Percentiles rank a stretch among this genome's conserved stretches.
Conservation (phyloP, 2,329 filamentous ascomycete genomes). For the Colletotrichum shisoi region DNA sequence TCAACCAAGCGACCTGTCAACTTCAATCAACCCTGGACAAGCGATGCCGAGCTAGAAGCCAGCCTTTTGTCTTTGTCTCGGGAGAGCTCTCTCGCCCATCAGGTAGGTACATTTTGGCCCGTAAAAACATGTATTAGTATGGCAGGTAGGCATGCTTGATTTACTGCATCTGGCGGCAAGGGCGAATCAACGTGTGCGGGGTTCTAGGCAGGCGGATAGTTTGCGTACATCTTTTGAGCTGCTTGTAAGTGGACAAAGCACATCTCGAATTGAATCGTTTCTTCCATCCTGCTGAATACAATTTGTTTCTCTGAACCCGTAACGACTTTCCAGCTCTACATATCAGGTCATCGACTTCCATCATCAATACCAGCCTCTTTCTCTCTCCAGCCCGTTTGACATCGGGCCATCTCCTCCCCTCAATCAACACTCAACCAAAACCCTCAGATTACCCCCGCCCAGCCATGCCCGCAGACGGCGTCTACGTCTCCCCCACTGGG, state of each 20-base stretch:
- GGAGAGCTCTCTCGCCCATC: neutral
- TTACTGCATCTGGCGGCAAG: slow-evolving; percentile 8
- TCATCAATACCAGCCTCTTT: no score
- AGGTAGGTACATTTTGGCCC: neutral
- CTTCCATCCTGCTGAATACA: neutral
- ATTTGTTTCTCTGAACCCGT: neutral
- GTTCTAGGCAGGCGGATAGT: slow-evolving; percentile 13
- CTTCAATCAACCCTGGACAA: no score
- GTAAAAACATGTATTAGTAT: no score
- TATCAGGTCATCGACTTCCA: no score
- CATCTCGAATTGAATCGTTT: neutral
- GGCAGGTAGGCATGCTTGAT: neutral
- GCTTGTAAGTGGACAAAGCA: slow-evolving; percentile 5
- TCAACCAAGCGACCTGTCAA: no score
- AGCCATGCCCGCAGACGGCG: slow-evolving; percentile 44
- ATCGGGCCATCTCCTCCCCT: no score
- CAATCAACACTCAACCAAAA: no score
- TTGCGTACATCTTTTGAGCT: slow-evolving; percentile 20
- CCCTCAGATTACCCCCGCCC: neutral
- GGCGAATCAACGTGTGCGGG: slow-evolving; percentile 20
- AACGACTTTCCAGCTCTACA: no score
- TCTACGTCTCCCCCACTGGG: slow-evolving; percentile 44
- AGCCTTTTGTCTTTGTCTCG: neutral
- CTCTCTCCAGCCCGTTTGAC: no score
- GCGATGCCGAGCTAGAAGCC: no score